Evolutionary conservation across 1,139 yeast species (phyloP), one percentile per base, ranked within the genome.

Genomic region (Waltiozyma sp.): DNA sequence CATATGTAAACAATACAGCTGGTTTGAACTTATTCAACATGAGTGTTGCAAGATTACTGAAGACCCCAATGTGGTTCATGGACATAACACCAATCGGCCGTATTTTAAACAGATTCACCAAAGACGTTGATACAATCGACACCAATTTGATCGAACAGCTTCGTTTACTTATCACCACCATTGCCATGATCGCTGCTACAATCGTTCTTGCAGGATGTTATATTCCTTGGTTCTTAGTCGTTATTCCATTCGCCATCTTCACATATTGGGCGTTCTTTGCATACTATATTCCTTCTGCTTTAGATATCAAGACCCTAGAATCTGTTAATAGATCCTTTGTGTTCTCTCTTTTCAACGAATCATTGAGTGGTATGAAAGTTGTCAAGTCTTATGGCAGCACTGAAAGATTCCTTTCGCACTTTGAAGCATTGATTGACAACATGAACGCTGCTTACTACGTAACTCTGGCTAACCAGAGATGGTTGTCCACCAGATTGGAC

Each of bases 221-320:
- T 55, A 67, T 81, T 46, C 88, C 86, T n/a, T 80, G 78, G 75
- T 68, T 74, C 59, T 80, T 80, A 7, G 65, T 77, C 53, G 79
- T 84, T 1, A 70, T 82, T 14, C 75, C 78, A n/a, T 63, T 73
- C 37, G 58, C 78, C 43, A 55, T 63, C 0, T 45, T 69, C 11
- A 43, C 72, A 18, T 69, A 72, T 44, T 60, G 71, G 16, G 57
- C 67, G 16, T 59, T 77, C 42, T 68, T 80, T 3, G 59, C 67
- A 41, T 78, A 66, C 53, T 81, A 80, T 57, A 79, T 82, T 52
- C 77, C 73, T 42, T 77, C 85, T 11, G 77, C 87, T 2, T 68
- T 88, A 54, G 93, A 84, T 57, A 62, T 84, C 49, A 84, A 84
- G 61, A 72, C 93, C 49, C 61, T 83, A 50, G 93, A 84, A 57